Base-by-base conservation (phyloP, 768 basidiomycete species). In the Tricholoma sp. region DNA sequence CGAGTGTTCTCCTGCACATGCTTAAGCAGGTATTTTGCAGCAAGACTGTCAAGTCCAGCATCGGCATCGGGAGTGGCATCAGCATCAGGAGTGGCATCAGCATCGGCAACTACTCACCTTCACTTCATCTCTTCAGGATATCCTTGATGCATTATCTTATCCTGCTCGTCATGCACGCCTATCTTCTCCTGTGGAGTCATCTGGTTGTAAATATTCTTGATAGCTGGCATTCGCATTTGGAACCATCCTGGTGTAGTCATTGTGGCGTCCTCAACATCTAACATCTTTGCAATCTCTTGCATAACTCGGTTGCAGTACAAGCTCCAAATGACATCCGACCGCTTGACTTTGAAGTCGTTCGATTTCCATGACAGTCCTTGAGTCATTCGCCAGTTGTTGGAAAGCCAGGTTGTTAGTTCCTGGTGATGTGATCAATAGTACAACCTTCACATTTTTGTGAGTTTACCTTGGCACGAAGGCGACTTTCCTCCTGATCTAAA, bases 401-500 rank as follows among this genome's bases (percentile, higher is more conserved):
- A 34, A 34, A 34, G 33, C 33, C 33, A 34, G 33, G 33, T 34
- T 34, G 33, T 34, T 34, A 34, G 33, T 34, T 34, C 33, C 33
- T 34, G 33, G 5, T 6, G 5, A 34, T 2, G 33, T 34, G 33
- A 34, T 34, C 33, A 34, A 34, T 34, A 24, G 4, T 24, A 39
- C 13, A 39, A 39, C 37, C 37, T 39, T 39, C 4, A 39, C 37
- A 39, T 39, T 0, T 12, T 39, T 39, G 15, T 5, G n/a, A 39
- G 37, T 39, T 39, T n/a, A 39, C 37, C 37, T 39, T 39, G 37
- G 37, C 37, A 39, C 24, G 24, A 24, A 24, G 2, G 4, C 24
- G 24, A 24, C 24, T 24, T 4, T 24, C 24, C 24, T 24, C 24
- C 1, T 24, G 2, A 24, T 74, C n/a, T n/a, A n/a, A n/a, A n/a